Percentiles rank a stretch among this genome's conserved stretches.
These are phyloP conservation scores for Colletotrichum spaethianum DNA, from an alignment of 2,329 filamentous ascomycete genomes.

Conservation along the genomic window DNA sequence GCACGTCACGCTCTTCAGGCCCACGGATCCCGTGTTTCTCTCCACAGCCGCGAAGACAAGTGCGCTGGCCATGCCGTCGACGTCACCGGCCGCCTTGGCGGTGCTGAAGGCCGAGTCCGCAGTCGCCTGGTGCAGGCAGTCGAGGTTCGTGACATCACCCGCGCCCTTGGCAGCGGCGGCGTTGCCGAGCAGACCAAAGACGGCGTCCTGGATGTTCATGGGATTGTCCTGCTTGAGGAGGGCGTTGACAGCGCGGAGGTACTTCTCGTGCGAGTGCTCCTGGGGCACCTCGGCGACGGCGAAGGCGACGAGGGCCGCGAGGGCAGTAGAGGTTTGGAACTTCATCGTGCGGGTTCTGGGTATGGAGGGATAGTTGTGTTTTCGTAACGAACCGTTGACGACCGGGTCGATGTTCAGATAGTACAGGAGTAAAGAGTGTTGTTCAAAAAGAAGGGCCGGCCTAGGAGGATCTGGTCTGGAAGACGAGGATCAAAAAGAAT, in stretches of 20 bases:
- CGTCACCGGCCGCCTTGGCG: constrained; percentile 67
- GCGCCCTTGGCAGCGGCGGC: constrained; percentile 57
- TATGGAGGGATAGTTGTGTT: too few relatives aligned
- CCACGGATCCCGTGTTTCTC: constrained; percentile 72
- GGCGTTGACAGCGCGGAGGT: constrained; percentile 60
- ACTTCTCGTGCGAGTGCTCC: constrained; percentile 68
- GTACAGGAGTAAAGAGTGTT: neutral
- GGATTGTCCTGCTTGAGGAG: constrained; percentile 65
- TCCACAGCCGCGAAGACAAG: constrained; percentile 69
- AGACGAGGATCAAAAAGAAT: constrained; percentile 27
- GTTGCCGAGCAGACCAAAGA: constrained; percentile 65
- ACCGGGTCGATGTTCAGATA: neutral
- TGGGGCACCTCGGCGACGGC: constrained; percentile 64
- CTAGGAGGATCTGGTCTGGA: constrained; percentile 33
- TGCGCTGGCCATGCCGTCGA: constrained; percentile 66
- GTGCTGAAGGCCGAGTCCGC: constrained; percentile 75
- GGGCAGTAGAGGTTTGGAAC: constrained; percentile 35
- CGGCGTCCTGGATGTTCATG: constrained; percentile 63
- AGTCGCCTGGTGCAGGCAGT: constrained; percentile 71
- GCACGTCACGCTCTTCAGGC: constrained; percentile 70
- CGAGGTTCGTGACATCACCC: constrained; percentile 55
- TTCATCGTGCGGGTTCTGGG: constrained; percentile 18
- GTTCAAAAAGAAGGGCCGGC: constrained; percentile 43
- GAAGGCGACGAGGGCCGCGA: constrained; percentile 37
- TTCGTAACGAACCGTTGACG: too few relatives aligned